phyloP scores from a whole-genome alignment of 1,139 yeast species.

The Debaryomyces sp. region DNA sequence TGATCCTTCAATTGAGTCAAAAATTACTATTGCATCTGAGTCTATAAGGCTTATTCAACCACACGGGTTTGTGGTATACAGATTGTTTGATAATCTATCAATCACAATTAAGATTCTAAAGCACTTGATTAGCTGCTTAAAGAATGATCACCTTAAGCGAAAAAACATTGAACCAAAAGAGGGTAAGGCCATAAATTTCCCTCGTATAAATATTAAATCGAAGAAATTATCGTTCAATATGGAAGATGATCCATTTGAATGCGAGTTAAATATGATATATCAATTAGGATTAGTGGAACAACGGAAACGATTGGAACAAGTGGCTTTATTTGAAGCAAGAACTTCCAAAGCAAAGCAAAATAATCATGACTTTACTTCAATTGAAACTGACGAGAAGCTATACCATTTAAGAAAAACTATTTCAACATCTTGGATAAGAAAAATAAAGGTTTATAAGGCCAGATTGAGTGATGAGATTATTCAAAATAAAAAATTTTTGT shows the following conservation, averaged over 20 bases:
- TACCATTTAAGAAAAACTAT: constrained; percentile 20
- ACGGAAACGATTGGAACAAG: constrained; percentile 60
- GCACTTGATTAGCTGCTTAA: constrained; percentile 52
- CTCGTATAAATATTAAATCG: constrained; percentile 54
- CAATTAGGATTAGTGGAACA: constrained; percentile 80
- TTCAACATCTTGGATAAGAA: constrained; percentile 47
- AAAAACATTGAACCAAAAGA: constrained; percentile 34
- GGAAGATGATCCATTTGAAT: constrained; percentile 89
- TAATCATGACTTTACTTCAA: constrained; percentile 7
- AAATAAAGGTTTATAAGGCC: constrained; percentile 50
- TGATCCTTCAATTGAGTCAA: constrained; percentile 16
- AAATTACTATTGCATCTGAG: constrained; percentile 24
- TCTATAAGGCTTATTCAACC: constrained; percentile 47
- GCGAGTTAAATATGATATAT: constrained; percentile 71
- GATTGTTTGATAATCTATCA: constrained; percentile 63
- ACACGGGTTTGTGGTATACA: constrained; percentile 58
- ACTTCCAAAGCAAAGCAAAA: not conserved
- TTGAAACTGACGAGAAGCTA: constrained; percentile 14
- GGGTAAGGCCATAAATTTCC: constrained; percentile 51
- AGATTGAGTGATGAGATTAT: constrained; percentile 49
- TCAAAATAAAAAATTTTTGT: constrained; percentile 54
- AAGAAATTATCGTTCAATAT: constrained; percentile 49
- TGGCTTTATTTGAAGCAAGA: constrained; percentile 51
- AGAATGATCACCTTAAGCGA: constrained; percentile 26
- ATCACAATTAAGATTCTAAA: constrained; percentile 56